A percentile compares a stretch with the other conserved stretches of the same genome.
Conservation (phyloP, 345 rosid species). For the Eucalyptus cladocalyx region DNA sequence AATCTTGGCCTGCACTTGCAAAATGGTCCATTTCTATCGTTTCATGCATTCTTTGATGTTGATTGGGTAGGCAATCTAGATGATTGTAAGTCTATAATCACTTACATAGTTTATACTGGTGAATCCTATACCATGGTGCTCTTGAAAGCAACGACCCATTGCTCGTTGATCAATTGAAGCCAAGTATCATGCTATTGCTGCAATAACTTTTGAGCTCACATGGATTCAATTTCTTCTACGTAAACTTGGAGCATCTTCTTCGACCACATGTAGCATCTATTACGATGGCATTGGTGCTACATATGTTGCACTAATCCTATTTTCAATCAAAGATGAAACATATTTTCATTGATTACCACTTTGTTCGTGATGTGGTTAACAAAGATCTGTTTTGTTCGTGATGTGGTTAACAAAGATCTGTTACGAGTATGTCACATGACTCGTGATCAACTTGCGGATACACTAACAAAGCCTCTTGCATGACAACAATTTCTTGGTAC, state of each 20-base stretch:
- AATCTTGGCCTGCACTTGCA: background rate
- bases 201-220: background rate
- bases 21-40: too few species aligned
- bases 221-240: background rate
- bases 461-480: background rate
- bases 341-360: background rate
- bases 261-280: background rate
- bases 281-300: background rate
- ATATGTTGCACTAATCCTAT: background rate
- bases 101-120: background rate
- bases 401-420: background rate
- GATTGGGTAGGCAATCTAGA: background rate
- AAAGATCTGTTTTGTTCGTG: too few species aligned
- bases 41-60: background rate
- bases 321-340: background rate
- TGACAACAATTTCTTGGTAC: background rate
- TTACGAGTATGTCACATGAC: background rate
- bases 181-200: rapidly evolving
- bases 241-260: background rate
- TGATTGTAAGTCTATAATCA: background rate
- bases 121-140: background rate
- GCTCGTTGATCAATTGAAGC: background rate
- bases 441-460: background rate
- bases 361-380: too few species aligned
- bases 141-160: background rate